These are phyloP conservation scores for Periglandula ipomoeae DNA, from an alignment of 2,329 filamentous ascomycete species.

Conservation along the genomic window DNA sequence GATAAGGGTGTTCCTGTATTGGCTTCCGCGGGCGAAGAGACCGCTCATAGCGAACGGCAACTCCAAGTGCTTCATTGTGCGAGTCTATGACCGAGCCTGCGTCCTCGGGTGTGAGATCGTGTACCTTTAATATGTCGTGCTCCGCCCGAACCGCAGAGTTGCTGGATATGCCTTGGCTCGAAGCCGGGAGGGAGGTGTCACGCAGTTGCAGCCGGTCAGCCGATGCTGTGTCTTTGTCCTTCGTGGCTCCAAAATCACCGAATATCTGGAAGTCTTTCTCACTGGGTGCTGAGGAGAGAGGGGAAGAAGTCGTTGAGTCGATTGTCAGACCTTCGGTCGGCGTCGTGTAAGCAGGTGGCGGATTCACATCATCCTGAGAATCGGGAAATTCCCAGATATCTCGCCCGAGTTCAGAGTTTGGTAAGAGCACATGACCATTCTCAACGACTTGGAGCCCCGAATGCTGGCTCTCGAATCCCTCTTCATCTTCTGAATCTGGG, in stretches of 20 bases:
- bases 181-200: background rate
- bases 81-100: background rate
- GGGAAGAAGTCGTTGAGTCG: constrained; percentile 20
- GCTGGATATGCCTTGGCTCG: background rate
- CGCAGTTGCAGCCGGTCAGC: background rate
- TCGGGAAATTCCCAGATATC: constrained; percentile 29
- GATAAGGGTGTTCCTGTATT: constrained; percentile 52
- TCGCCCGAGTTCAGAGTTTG: background rate
- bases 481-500: constrained; percentile 42
- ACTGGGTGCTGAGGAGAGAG: constrained; percentile 24
- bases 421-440: background rate
- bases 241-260: background rate
- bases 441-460: background rate
- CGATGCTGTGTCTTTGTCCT: background rate
- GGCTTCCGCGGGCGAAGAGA: constrained; percentile 51
- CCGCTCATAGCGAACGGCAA: constrained; percentile 30
- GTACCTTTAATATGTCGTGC: background rate
- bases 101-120: background rate
- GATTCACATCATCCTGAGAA: constrained; percentile 18
- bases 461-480: constrained; percentile 30
- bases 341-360: constrained; percentile 1
- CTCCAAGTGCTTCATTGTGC: constrained; percentile 14
- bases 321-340: constrained; percentile 2
- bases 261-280: constrained; percentile 14
- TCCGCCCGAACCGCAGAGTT: background rate